These are phyloP conservation scores for Phyllosticta citriasiana DNA, from an alignment of 2,329 filamentous ascomycete genomes.

Conservation along the genomic window DNA sequence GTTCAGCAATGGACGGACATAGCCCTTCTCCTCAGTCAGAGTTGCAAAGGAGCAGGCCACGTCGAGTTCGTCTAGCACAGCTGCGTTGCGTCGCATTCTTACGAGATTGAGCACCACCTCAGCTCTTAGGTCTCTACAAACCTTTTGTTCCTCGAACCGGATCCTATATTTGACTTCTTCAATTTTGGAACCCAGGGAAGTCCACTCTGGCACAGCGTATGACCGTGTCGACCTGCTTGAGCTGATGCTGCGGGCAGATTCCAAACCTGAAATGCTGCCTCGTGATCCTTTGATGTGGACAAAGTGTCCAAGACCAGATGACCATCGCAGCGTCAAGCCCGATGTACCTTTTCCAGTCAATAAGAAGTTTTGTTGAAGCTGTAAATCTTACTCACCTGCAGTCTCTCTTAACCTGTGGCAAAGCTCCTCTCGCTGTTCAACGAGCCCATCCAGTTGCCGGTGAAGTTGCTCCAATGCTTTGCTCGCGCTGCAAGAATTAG, in stretches of 20 bases:
- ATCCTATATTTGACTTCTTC: constrained; percentile 72
- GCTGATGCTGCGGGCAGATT: constrained; percentile 48
- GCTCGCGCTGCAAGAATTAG: constrained; percentile 46
- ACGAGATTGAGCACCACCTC: constrained; percentile 73
- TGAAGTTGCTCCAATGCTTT: constrained; percentile 57
- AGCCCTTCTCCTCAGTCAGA: constrained; percentile 63
- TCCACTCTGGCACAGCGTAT: constrained; percentile 80
- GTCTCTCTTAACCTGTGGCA: constrained; percentile 51
- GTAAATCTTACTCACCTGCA: constrained; percentile 30
- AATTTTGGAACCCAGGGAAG: constrained; percentile 64
- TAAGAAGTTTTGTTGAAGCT: not conserved
- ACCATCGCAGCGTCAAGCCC: constrained; percentile 73
- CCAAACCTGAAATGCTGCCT: constrained; percentile 35
- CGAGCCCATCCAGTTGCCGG: constrained; percentile 49
- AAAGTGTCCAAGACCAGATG: constrained; percentile 76
- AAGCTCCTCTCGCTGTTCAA: constrained; percentile 50
- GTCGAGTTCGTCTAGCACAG: constrained; percentile 88
- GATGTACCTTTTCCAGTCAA: constrained; percentile 32
- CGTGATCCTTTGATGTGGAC: constrained; percentile 84
- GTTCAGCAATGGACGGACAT: constrained; percentile 61
- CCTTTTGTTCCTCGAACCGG: constrained; percentile 69
- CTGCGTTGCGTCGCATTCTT: constrained; percentile 76
- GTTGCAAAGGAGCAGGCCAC: constrained; percentile 77
- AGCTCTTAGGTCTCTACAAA: constrained; percentile 65
- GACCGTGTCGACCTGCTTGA: constrained; percentile 77